Percentiles rank a stretch among this genome's conserved stretches.
Conservation (phyloP, 2,329 filamentous ascomycete genomes). For the Diaporthe aspalathi region DNA sequence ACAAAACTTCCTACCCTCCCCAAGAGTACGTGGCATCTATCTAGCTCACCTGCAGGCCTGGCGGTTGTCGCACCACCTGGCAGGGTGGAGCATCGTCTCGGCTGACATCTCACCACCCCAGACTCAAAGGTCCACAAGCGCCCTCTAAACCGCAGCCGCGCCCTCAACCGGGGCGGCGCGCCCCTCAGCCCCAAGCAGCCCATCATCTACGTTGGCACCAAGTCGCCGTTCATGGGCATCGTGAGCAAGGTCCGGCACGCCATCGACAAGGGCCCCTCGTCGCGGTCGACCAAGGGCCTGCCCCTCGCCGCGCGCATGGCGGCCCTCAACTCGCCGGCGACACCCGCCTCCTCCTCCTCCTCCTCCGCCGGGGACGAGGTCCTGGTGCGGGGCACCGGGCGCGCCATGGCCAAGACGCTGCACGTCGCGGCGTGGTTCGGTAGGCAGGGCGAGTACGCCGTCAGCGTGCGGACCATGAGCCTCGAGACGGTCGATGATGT, state of each 20-base stretch:
- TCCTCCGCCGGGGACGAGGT: conserved; percentile 50
- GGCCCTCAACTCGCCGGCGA: conserved; percentile 49
- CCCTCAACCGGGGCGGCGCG: conserved; percentile 39
- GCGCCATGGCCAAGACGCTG: conserved; percentile 73
- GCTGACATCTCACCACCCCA: conserved; percentile 46
- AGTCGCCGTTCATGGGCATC: conserved; percentile 75
- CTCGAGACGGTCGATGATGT: conserved; percentile 77
- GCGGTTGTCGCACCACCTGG: not conserved
- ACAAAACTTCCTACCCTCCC: conserved; percentile 52
- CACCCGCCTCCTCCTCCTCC: conserved; percentile 40
- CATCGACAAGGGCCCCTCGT: conserved; percentile 65
- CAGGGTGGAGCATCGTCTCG: not conserved
- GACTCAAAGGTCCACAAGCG: conserved; percentile 63
- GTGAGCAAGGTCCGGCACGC: conserved; percentile 74
- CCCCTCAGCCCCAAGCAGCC: conserved; percentile 40
- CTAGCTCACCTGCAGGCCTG: not conserved
- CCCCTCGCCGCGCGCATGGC: conserved; percentile 60
- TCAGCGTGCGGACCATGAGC: conserved; percentile 71
- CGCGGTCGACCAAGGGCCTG: conserved; percentile 55
- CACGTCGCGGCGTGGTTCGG: conserved; percentile 74
- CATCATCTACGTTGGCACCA: conserved; percentile 73
- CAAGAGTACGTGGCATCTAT: conserved; percentile 42
- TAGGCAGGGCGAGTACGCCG: conserved; percentile 67
- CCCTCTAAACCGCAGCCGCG: conserved; percentile 55
- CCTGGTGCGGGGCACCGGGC: conserved; percentile 72